phyloP scores from a whole-genome alignment of 148 eudicot species.

The Rheum nobile region DNA sequence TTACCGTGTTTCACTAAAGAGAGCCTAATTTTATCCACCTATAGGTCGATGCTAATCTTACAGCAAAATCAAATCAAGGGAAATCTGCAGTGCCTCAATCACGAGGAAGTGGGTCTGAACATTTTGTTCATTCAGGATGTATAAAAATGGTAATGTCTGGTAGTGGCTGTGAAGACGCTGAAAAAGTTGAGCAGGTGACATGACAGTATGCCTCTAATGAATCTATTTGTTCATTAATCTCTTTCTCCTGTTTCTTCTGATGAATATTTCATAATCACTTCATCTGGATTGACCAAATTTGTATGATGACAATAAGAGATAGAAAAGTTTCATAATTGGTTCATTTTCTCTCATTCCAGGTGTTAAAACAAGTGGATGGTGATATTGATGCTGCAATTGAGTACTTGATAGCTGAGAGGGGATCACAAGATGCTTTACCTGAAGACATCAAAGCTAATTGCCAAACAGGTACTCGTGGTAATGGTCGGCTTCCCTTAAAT shows the following conservation, averaged over 20 bases:
- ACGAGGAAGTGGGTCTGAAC: constrained; percentile 21
- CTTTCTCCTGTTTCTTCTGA: background rate
- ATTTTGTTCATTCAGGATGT: constrained; percentile 23
- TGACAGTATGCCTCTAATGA: background rate
- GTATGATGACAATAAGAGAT: background rate
- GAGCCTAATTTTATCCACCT: constrained; percentile 36
- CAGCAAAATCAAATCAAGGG: constrained; percentile 55
- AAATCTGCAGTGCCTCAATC: constrained; percentile 34
- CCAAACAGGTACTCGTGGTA: constrained; percentile 32
- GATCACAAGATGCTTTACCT: constrained; percentile 23
- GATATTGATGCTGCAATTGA: constrained; percentile 74
- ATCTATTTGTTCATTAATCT: background rate
- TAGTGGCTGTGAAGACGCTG: constrained; percentile 54
- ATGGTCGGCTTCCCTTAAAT: constrained; percentile 11
- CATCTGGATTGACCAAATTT: background rate
- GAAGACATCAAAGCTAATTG: constrained; percentile 21
- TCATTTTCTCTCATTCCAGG: constrained; percentile 24
- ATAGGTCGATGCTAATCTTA: constrained; percentile 85
- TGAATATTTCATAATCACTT: background rate
- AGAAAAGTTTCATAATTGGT: background rate
- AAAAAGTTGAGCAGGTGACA: constrained; percentile 59
- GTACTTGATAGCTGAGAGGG: constrained; percentile 55
- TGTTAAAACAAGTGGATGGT: constrained; percentile 51
- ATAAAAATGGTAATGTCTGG: constrained; percentile 59
- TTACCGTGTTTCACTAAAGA: background rate